Evolutionary conservation across 106 monocot genomes (phyloP).

Genomic region (Allium sativum): DNA sequence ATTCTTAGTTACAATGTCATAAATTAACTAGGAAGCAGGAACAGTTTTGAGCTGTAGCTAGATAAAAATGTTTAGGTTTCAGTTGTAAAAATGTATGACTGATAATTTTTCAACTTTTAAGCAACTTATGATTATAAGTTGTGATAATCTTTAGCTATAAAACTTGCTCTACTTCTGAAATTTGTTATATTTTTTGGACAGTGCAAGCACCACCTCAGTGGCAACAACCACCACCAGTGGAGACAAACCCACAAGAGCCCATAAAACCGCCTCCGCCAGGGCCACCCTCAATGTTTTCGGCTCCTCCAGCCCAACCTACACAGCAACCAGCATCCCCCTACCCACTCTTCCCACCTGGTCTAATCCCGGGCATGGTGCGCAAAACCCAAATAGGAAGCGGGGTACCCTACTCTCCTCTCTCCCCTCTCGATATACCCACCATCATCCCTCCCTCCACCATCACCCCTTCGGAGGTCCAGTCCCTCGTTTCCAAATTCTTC

Average conservation of each 20-base stretch:
- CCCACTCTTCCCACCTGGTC: conserved; percentile 88
- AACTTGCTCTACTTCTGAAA: no score
- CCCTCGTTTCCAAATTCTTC: conserved; percentile 69
- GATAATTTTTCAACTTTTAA: background rate
- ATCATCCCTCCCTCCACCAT: conserved; percentile 79
- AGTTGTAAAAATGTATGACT: no score
- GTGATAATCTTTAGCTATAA: background rate
- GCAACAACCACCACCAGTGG: conserved; percentile 16
- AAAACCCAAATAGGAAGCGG: conserved; percentile 97
- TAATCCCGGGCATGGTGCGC: conserved; percentile 97
- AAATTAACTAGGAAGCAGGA: no score
- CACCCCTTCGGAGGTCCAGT: conserved; percentile 61
- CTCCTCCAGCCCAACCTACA: conserved; percentile 11
- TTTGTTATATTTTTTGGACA: background rate
- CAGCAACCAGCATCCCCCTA: conserved; percentile 70
- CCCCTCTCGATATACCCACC: conserved; percentile 91
- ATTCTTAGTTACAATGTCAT: no score
- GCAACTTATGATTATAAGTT: background rate
- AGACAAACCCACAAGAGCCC: conserved; percentile 19
- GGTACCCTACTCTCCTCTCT: conserved; percentile 89
- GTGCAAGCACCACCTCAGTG: conserved; percentile 17
- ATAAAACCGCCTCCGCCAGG: background rate
- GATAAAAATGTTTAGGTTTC: no score
- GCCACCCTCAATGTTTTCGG: conserved; percentile 23
- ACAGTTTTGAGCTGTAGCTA: no score